These are phyloP conservation scores for Lactarius tabidus DNA, from an alignment of 768 basidiomycete genomes.

Conservation along the genomic window DNA sequence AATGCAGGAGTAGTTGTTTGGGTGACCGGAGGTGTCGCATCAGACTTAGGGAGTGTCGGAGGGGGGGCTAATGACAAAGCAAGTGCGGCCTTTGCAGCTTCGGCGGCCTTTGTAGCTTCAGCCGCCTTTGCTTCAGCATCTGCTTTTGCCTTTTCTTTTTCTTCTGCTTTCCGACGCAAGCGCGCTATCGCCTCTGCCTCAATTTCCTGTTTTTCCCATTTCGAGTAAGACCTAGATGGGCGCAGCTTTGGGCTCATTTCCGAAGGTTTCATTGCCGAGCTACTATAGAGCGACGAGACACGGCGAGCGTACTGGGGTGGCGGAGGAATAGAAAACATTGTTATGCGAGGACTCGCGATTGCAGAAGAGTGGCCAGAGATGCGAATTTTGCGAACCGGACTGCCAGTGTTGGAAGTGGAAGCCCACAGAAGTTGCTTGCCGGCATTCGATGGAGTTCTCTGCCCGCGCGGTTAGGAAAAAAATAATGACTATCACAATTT, in stretches of 20 bases:
- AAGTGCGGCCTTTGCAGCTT: conserved; percentile 31
- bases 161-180: conserved; percentile 53
- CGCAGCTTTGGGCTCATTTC: conserved; percentile 52
- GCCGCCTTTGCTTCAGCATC: conserved; percentile 26
- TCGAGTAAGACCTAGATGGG: conserved; percentile 52
- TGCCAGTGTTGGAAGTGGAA: conserved; percentile 41
- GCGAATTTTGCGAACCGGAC: conserved; percentile 32
- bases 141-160: conserved; percentile 26
- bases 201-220: conserved; percentile 84
- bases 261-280: conserved; percentile 33
- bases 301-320: conserved; percentile 30
- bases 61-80: neutral
- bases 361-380: conserved; percentile 48
- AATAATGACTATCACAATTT: neutral
- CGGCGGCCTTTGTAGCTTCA: conserved; percentile 30
- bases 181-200: conserved; percentile 76
- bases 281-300: conserved; percentile 28
- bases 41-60: conserved; percentile 6
- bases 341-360: conserved; percentile 38
- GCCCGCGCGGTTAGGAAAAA: conserved; percentile 1
- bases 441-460: conserved; percentile 8
- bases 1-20: neutral
- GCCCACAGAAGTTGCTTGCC: conserved; percentile 75
- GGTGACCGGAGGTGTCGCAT: conserved; percentile 10
- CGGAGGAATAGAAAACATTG: conserved; percentile 32